Evolutionary conservation across 768 basidiomycete genomes (phyloP).

Genomic region (Daedalea quercina): DNA sequence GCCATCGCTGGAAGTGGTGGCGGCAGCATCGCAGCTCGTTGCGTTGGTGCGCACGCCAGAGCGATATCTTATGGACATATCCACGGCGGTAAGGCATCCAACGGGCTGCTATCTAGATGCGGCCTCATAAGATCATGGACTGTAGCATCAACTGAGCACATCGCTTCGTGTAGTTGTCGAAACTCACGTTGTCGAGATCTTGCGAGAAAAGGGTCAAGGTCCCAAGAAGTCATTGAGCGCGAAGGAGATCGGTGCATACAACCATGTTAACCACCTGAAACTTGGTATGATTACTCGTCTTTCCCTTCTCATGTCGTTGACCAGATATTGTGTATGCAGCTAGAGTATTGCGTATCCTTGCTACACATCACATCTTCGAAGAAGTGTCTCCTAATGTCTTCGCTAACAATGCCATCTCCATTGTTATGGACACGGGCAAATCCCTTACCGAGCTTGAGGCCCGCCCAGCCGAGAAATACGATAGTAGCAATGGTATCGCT

Average conservation of each 20-base stretch:
- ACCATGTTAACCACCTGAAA: conserved; percentile 1
- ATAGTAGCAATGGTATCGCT: conserved; percentile 13
- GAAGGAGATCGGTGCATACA: conserved; percentile 29
- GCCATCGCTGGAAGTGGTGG: conserved; percentile 4
- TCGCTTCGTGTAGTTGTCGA: conserved; percentile 23
- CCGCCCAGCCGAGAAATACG: conserved; percentile 13
- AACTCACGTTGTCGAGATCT: conserved; percentile 32
- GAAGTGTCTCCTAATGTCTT: conserved; percentile 22
- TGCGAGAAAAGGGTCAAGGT: conserved; percentile 30
- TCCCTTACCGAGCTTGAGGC: conserved; percentile 12
- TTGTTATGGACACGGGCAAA: conserved; percentile 20
- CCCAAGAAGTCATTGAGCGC: conserved; percentile 29
- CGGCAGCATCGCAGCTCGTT: conserved; percentile 4
- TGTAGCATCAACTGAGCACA: conserved; percentile 4
- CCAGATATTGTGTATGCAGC: not conserved
- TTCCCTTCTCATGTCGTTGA: not conserved
- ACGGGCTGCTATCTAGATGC: not conserved
- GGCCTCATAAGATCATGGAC: not conserved
- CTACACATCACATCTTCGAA: conserved; percentile 22
- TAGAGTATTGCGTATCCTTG: conserved; percentile 20
- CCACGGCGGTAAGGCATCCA: not conserved
- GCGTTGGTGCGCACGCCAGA: conserved; percentile 3
- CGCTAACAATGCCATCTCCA: conserved; percentile 21
- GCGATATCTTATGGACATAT: conserved; percentile 5
- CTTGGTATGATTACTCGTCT: not conserved